Evolutionary conservation across 1,284 basidiomycete species (phyloP).

Genomic region (Boletus austroedulis): DNA sequence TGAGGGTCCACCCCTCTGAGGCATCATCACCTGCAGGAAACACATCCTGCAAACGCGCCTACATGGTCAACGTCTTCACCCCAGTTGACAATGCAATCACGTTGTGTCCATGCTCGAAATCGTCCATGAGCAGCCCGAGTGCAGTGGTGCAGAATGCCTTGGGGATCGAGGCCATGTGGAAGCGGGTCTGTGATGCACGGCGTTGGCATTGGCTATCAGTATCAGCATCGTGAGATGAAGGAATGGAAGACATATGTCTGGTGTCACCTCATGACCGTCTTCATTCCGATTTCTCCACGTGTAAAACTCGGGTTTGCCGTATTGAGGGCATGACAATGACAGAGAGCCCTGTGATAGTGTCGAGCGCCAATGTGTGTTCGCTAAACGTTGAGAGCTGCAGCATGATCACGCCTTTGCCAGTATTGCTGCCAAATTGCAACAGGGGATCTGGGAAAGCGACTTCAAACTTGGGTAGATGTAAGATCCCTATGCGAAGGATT

Average conservation of each 20-base stretch:
- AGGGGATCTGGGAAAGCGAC: not conserved
- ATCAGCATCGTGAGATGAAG: not conserved
- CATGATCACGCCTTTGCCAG: slow-evolving; percentile 10
- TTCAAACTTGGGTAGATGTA: slow-evolving; percentile 2
- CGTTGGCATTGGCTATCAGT: not conserved
- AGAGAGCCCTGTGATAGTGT: slow-evolving; percentile 27
- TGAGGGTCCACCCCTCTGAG: slow-evolving; percentile 32
- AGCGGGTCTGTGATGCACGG: slow-evolving; percentile 34
- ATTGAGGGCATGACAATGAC: slow-evolving; percentile 18
- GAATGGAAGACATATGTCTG: slow-evolving; percentile 15
- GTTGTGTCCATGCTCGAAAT: slow-evolving; percentile 32
- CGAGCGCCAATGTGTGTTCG: slow-evolving; percentile 13
- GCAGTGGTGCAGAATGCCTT: slow-evolving; percentile 42
- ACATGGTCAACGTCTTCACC: slow-evolving; percentile 36
- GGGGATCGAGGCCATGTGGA: slow-evolving; percentile 38
- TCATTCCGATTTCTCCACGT: slow-evolving; percentile 27
- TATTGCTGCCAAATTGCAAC: not conserved
- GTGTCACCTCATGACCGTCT: slow-evolving; percentile 20
- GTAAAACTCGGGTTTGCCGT: slow-evolving; percentile 21
- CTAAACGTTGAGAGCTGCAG: slow-evolving; percentile 21
- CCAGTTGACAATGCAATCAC: slow-evolving; percentile 30
- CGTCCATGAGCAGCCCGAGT: slow-evolving; percentile 42
- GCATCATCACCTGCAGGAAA: slow-evolving; percentile 19
- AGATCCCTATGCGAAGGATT: not conserved
- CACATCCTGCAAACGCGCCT: slow-evolving; percentile 38